These are phyloP conservation scores for Trypanosoma caninum DNA, from an alignment of 208 protist genomes.

Conservation along the genomic window DNA sequence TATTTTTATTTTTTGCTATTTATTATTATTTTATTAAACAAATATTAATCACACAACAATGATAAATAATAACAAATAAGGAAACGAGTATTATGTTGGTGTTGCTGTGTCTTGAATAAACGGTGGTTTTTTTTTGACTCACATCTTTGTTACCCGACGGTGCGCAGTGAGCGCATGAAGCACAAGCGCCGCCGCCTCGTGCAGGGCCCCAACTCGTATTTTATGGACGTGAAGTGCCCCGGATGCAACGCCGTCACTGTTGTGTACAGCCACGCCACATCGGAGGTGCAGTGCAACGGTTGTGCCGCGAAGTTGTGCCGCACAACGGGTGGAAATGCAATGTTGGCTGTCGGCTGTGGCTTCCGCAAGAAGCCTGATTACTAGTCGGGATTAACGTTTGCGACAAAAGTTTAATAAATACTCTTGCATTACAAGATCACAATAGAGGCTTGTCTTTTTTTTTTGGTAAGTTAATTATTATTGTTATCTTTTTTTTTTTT, in stretches of 20 bases:
- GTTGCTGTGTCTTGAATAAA: not conserved
- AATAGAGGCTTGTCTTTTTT: too few relatives aligned
- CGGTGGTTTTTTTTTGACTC: constrained; percentile 92
- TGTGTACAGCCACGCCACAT: constrained; percentile 98
- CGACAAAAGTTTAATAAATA: too few relatives aligned
- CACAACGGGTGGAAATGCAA: constrained; percentile 97
- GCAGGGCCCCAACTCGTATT: constrained; percentile 99
- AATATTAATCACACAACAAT: too few relatives aligned
- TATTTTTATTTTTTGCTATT: too few relatives aligned
- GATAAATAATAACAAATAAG: too few relatives aligned
- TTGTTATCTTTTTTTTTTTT: not conserved
- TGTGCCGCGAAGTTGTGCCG: constrained; percentile 97
- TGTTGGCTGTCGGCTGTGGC: constrained; percentile 94
- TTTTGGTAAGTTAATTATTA: constrained; percentile 4
- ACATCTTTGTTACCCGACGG: constrained; percentile 97
- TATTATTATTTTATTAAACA: too few relatives aligned
- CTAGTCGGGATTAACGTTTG: constrained; percentile 32
- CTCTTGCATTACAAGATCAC: not conserved
- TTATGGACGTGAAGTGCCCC: constrained; percentile 99
- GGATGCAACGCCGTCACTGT: constrained; percentile 94
- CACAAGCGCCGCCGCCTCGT: constrained; percentile 99
- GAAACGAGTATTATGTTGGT: too few relatives aligned
- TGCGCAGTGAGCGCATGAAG: constrained; percentile 92
- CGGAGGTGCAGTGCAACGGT: constrained; percentile 94
- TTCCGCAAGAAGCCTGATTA: constrained; percentile 96